A percentile compares a stretch with the other conserved stretches of the same genome.
phyloP scores from a whole-genome alignment of 495 filamentous ascomycete genomes.

The Trichocladium uniseriatum region DNA sequence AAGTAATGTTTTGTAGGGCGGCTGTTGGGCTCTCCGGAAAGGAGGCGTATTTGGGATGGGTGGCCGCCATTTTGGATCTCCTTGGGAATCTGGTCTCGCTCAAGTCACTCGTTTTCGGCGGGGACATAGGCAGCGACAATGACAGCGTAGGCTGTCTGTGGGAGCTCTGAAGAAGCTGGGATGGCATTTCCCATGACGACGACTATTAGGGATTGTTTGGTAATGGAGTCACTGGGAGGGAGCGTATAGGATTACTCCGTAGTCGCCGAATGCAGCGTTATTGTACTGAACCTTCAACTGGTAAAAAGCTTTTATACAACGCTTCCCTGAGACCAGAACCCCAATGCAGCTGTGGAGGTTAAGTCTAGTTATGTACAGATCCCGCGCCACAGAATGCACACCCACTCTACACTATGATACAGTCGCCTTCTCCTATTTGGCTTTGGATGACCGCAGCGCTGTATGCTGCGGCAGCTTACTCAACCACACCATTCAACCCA shows the following conservation, averaged over 20 bases:
- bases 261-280: slow-evolving; percentile 3
- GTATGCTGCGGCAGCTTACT: not conserved
- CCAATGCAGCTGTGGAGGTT: not conserved
- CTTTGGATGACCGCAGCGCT: too few relatives aligned
- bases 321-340: not conserved
- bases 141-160: not conserved
- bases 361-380: slow-evolving; percentile 2
- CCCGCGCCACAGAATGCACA: slow-evolving; percentile 16
- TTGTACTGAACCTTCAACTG: not conserved
- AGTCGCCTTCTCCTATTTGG: not conserved
- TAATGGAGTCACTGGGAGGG: slow-evolving; percentile 10
- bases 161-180: not conserved
- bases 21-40: not conserved
- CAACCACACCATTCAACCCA: not conserved
- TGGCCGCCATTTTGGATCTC: not conserved
- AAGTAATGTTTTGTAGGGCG: not conserved
- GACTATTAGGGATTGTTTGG: not conserved
- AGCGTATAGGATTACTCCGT: slow-evolving; percentile 10
- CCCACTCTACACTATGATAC: slow-evolving; percentile 23
- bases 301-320: not conserved
- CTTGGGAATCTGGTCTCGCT: not conserved
- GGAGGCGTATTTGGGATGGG: not conserved
- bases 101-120: not conserved
- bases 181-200: not conserved
- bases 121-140: not conserved